A percentile compares a stretch with the other conserved stretches of the same genome.
Conservation (phyloP, 2,329 filamentous ascomycete species). For the Spiromastix sp. region DNA sequence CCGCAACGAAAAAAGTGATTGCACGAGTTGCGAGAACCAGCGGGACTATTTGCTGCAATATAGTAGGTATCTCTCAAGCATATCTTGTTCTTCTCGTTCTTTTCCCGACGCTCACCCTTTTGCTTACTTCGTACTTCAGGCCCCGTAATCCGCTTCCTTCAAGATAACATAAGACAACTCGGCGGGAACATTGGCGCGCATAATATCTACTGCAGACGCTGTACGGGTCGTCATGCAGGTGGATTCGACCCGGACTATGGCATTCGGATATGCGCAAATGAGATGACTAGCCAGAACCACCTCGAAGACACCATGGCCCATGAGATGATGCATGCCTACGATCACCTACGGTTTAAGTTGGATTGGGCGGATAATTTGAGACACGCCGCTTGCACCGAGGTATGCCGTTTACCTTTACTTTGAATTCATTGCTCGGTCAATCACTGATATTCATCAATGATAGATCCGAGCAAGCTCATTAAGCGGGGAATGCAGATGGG, state of each 20-base stretch:
- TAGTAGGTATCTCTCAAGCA: slow-evolving; percentile 32
- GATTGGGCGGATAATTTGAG: slow-evolving; percentile 70
- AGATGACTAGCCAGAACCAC: slow-evolving; percentile 68
- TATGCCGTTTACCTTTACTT: slow-evolving; percentile 29
- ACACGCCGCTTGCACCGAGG: slow-evolving; percentile 91
- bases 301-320: slow-evolving; percentile 90
- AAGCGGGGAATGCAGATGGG: slow-evolving; percentile 88
- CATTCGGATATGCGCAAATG: slow-evolving; percentile 87
- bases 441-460: slow-evolving; percentile 1
- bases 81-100: not conserved
- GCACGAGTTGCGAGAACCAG: slow-evolving; percentile 67
- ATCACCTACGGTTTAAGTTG: slow-evolving; percentile 84
- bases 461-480: slow-evolving; percentile 88
- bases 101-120: not conserved
- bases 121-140: slow-evolving; percentile 27
- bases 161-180: slow-evolving; percentile 66
- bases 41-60: slow-evolving; percentile 76
- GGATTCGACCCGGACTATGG: slow-evolving; percentile 82
- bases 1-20: slow-evolving; percentile 66
- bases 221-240: slow-evolving; percentile 60
- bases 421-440: not conserved
- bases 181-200: slow-evolving; percentile 62
- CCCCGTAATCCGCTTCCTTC: slow-evolving; percentile 78
- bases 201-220: slow-evolving; percentile 77
- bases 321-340: slow-evolving; percentile 97